Percentiles rank a stretch among this genome's conserved stretches.
phyloP scores from a whole-genome alignment of 1,284 basidiomycete genomes.

The Trichosporon sp. region DNA sequence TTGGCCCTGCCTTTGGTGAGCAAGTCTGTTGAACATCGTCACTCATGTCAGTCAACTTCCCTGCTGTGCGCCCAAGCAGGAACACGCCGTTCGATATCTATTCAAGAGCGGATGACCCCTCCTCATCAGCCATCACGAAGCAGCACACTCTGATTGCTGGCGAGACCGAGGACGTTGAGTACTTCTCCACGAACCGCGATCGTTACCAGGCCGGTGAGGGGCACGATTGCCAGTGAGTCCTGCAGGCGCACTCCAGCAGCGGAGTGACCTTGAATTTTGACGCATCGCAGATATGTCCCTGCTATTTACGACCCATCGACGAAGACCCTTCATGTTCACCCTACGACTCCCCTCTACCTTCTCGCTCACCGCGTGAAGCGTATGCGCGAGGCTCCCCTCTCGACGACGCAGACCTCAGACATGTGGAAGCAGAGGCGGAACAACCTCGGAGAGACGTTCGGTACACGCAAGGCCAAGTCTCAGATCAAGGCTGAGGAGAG shows the following conservation, averaged over 20 bases:
- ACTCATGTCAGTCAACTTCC: constrained; percentile 61
- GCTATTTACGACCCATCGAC: constrained; percentile 61
- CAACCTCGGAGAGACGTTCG: constrained; percentile 81
- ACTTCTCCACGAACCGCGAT: constrained; percentile 54
- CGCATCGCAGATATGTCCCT: constrained; percentile 42
- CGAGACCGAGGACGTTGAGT: constrained; percentile 63
- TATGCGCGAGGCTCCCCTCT: constrained; percentile 52
- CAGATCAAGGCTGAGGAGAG: constrained; percentile 72
- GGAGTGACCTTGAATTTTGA: too few relatives aligned
- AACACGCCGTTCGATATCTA: constrained; percentile 65
- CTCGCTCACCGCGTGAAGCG: constrained; percentile 73
- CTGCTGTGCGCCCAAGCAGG: constrained; percentile 59
- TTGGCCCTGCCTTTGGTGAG: constrained; percentile 69
- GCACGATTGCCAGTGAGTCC: constrained; percentile 43
- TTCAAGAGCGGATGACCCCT: constrained; percentile 45
- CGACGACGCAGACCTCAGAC: constrained; percentile 35
- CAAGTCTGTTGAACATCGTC: constrained; percentile 14
- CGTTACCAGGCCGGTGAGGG: constrained; percentile 51
- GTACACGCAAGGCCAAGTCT: constrained; percentile 84
- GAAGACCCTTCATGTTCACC: constrained; percentile 58
- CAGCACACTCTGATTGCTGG: constrained; percentile 60
- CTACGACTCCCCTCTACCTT: constrained; percentile 66
- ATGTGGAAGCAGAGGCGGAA: constrained; percentile 61
- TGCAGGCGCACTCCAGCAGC: not conserved
- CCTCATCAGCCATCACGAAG: constrained; percentile 50